Evolutionary conservation across 75 land plant genomes (phyloP).

Genomic region (Pinus tabuliformis): DNA sequence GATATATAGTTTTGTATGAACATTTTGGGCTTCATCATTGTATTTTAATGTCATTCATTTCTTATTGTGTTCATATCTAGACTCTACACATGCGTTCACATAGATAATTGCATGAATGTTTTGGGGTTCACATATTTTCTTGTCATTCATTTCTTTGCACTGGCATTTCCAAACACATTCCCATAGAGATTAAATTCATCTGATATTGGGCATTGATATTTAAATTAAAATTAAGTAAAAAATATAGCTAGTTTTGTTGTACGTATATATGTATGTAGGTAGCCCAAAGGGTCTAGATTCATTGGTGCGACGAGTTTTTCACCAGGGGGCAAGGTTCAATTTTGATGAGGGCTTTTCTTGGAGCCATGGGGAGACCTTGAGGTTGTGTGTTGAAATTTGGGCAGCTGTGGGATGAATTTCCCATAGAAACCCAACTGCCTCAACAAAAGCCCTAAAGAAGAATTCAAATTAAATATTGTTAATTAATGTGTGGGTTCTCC

Average conservation of each 20-base stretch:
- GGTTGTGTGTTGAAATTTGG: no score
- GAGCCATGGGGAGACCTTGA: no score
- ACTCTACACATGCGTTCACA: background rate
- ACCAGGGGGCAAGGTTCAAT: no score
- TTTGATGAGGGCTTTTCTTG: no score
- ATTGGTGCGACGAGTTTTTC: background rate
- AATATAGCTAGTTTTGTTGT: background rate
- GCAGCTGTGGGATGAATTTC: no score
- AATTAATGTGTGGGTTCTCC: no score
- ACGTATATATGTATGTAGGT: background rate
- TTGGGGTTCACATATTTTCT: background rate
- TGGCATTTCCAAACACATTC: background rate
- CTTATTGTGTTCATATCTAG: background rate
- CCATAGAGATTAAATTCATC: background rate
- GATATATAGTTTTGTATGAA: background rate
- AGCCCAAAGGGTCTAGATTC: background rate
- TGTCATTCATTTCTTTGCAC: background rate
- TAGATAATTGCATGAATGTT: background rate
- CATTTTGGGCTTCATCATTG: no score
- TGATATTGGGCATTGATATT: background rate
- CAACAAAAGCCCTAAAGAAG: no score
- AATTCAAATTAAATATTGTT: no score
- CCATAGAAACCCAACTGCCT: no score
- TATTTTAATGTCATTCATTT: slow-evolving; percentile 31
- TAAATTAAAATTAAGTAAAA: background rate